A percentile compares a stretch with the other conserved stretches of the same genome.
These are phyloP conservation scores for Talaromyces thailandensis DNA, from an alignment of 495 filamentous ascomycete genomes.

Conservation along the genomic window DNA sequence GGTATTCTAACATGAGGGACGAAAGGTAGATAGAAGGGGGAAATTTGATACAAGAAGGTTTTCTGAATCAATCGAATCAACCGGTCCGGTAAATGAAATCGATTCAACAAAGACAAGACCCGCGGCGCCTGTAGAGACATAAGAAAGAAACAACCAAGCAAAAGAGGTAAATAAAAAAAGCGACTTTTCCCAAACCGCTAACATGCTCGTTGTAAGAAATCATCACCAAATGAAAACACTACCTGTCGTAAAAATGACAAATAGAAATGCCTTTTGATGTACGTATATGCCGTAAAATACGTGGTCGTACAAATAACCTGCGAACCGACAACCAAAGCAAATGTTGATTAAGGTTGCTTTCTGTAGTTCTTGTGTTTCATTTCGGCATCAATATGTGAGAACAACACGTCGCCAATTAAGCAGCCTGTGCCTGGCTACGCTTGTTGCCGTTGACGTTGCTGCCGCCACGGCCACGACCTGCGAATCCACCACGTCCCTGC, in stretches of 20 bases:
- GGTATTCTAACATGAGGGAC: slow-evolving; percentile 1
- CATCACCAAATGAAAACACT: background rate
- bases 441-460: slow-evolving; percentile 39
- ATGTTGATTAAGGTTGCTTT: background rate
- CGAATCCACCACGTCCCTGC: slow-evolving; percentile 46
- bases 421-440: slow-evolving; percentile 41
- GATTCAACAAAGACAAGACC: slow-evolving; percentile 3
- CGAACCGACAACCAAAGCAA: background rate
- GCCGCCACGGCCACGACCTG: slow-evolving; percentile 45
- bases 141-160: slow-evolving; percentile 2
- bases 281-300: background rate
- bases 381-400: background rate
- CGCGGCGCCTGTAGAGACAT: background rate
- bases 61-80: background rate
- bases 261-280: background rate
- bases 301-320: background rate
- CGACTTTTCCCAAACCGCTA: background rate
- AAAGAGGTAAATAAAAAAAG: background rate
- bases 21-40: background rate
- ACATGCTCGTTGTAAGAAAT: slow-evolving; percentile 4
- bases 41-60: slow-evolving; percentile 2
- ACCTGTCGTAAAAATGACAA: background rate
- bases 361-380: background rate
- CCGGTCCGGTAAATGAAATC: background rate
- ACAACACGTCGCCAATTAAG: slow-evolving; percentile 19